phyloP scores from a whole-genome alignment of 495 filamentous ascomycete species.

The Articulospora tetracladia region DNA sequence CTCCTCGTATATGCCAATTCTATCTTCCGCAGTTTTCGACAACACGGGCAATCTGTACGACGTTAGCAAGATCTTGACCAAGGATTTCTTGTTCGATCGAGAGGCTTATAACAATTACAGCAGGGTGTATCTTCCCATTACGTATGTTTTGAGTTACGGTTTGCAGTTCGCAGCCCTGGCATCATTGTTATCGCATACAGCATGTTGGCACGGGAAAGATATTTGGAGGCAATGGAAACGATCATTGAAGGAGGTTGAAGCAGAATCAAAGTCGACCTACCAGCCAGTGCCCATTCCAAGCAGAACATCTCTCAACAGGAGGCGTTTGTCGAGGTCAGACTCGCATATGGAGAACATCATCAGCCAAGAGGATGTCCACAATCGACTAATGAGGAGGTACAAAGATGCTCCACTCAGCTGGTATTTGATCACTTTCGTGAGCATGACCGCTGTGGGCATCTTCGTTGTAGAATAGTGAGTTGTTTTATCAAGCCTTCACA shows the following conservation, averaged over 20 bases:
- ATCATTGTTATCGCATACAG: slow-evolving; percentile 65
- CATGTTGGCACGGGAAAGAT: slow-evolving; percentile 71
- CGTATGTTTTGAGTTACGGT: slow-evolving; percentile 76
- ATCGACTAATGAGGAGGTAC: slow-evolving; percentile 70
- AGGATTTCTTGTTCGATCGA: slow-evolving; percentile 67
- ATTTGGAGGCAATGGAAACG: slow-evolving; percentile 66
- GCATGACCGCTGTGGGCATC: slow-evolving; percentile 70
- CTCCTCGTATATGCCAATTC: slow-evolving; percentile 76
- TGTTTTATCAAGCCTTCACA: neutral
- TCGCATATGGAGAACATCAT: slow-evolving; percentile 50
- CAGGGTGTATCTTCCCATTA: slow-evolving; percentile 76
- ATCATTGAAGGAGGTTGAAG: slow-evolving; percentile 43
- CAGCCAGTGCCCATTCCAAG: slow-evolving; percentile 32
- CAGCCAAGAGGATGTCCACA: slow-evolving; percentile 70
- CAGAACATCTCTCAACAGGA: slow-evolving; percentile 4
- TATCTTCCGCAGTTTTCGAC: slow-evolving; percentile 74
- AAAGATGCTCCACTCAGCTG: slow-evolving; percentile 73
- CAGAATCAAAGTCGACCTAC: slow-evolving; percentile 39
- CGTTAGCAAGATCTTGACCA: slow-evolving; percentile 68
- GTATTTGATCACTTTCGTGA: slow-evolving; percentile 66
- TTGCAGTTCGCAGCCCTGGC: slow-evolving; percentile 78
- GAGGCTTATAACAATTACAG: slow-evolving; percentile 71
- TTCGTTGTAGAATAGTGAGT: slow-evolving; percentile 79
- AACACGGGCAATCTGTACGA: slow-evolving; percentile 75
- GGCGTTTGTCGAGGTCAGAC: slow-evolving; percentile 32